Evolutionary conservation across 345 rosid genomes (phyloP), one percentile per base, ranked within the genome.

Genomic region (Clausena lansium): DNA sequence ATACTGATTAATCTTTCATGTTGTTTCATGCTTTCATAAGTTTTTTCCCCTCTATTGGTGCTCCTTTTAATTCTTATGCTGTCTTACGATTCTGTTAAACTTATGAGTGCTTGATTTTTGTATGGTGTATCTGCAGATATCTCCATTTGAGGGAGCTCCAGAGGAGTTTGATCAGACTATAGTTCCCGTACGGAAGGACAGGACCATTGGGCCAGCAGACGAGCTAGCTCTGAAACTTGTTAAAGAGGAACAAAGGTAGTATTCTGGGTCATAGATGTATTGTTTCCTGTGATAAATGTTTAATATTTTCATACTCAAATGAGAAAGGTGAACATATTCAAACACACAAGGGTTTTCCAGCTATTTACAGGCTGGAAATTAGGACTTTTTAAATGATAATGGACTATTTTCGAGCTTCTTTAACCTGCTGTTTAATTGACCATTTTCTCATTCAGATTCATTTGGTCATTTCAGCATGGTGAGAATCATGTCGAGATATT

Each of bases 161-260:
- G 98, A 94, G 81, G 99, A 94, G 85, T 96, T 96, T 64, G 98
- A 93, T 83, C 93, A 88, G 85, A 89, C 97, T 63, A 93, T 96
- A 88, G 90, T 94, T 84, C 71, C 86, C 0, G 91, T 90, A 32
- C 83, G 58, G 57, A 88, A 62, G 77, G 91, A 87, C 83, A 79
- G 93, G 83, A 88, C 93, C 39, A 86, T 90, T 2, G 94, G 98
- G 13, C 71, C 85, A 54, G 82, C 83, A 4, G 97, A 94, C 78
- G 82, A 84, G 65, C 83, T 83, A 77, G 93, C 85, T 75, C 84
- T 87, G 55, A 87, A 90, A 74, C 85, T 96, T 74, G 94, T 86
- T 0, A 85, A 81, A 82, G 98, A 92, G 61, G 98, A 93, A 85
- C 94, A 94, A 66, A 90, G 97, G 98, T 92, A 88, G 15, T 25